Base-by-base conservation (phyloP, 106 monocot species). In the Dioscorea dumetorum region DNA sequence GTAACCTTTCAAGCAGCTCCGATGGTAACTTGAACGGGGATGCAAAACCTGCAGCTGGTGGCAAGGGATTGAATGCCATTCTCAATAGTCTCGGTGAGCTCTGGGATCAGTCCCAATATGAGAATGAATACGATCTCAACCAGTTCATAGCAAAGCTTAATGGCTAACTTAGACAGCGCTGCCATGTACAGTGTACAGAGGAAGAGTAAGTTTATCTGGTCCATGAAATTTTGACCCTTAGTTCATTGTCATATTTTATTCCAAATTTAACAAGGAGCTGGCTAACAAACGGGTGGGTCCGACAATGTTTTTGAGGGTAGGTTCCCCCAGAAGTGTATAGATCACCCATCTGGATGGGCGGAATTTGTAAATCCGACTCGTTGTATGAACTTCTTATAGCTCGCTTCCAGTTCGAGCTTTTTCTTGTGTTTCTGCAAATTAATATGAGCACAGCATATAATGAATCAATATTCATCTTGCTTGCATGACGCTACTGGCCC, bases 61-160 rank as follows among this genome's bases (percentile, higher is more conserved):
- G 82, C 35, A 91, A 90, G 72, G 91, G 88, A 10, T 66, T 93
- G 71, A 81, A 88, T 67, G 80, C 91, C 5, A 82, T 95, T 71
- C 69, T 95, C 19, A 73, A 70, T 70, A 91, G 88, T 11, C 74
- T 95, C 4, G 91, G 64, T 18, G 91, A 95, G 75, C 88, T 95
- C 17, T 91, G 91, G 91, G 95, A 91, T 67, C 88, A 91, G 48
- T 91, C 95, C 51, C 95, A 95, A 63, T 91, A 95, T 56, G 68
- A 74, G 0, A 85, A 94, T 11, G 95, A 95, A 56, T 95, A 85
- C 73, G 74, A 95, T 80, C 79, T 95, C 67, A 71, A 33, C 76
- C 74, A 76, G 41, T 95, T 95, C 66, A 77, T 91, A 50, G 71
- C 74, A 66, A 91, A 88, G 73, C 83, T 95, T 48, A 84, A 84